Evolutionary conservation across 75 land plant genomes (phyloP).

Genomic region (Larix kaempferi): DNA sequence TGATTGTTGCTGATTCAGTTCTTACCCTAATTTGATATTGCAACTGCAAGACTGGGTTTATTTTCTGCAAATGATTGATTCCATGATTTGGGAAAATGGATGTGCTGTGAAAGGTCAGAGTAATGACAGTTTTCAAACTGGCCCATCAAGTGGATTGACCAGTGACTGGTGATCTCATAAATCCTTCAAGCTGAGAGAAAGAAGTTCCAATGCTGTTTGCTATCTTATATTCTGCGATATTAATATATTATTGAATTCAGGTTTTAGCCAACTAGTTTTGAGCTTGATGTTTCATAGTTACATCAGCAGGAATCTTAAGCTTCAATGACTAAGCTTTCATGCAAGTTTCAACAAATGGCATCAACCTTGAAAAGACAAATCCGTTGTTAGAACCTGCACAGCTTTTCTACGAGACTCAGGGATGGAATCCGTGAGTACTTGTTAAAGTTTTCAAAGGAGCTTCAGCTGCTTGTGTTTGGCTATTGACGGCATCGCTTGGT

Average conservation of each 20-base stretch:
- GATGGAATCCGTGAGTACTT: slow-evolving; percentile 12
- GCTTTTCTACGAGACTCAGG: slow-evolving; percentile 6
- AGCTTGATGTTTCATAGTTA: background rate
- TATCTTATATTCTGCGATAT: background rate
- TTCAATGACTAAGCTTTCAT: background rate
- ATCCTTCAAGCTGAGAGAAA: background rate
- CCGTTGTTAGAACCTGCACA: slow-evolving; percentile 5
- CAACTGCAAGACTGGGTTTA: background rate
- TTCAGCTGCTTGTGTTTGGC: slow-evolving; percentile 7
- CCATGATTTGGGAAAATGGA: background rate
- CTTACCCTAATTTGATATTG: background rate
- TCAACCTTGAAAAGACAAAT: background rate
- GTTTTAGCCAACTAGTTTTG: background rate
- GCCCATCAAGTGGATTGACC: too few species aligned
- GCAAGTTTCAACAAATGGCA: slow-evolving; percentile 1
- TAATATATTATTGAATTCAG: too few species aligned
- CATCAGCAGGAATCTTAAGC: background rate
- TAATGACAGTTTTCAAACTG: background rate
- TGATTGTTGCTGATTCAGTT: background rate
- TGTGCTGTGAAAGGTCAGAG: background rate
- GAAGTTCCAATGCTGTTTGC: background rate
- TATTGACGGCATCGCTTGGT: slow-evolving; percentile 4
- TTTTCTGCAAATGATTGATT: background rate
- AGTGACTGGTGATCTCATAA: background rate
- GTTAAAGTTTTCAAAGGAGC: slow-evolving; percentile 10